These are phyloP conservation scores for Coemansia sp. DNA, from an alignment of 192 early-diverging fungal genomes.

Conservation along the genomic window DNA sequence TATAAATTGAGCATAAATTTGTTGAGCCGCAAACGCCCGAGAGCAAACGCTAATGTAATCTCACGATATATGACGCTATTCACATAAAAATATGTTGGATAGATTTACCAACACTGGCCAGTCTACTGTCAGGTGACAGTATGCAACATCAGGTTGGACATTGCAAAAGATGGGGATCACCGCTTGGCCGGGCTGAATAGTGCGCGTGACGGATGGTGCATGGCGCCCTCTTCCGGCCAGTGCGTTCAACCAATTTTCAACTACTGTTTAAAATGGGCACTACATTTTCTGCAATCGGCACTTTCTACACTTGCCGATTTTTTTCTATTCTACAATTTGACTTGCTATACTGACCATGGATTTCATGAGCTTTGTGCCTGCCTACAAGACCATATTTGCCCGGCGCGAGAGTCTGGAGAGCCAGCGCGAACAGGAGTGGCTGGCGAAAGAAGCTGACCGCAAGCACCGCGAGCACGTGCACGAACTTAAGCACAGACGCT, in stretches of 20 bases:
- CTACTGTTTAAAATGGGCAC: no score
- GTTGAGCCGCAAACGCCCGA: no score
- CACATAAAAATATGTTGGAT: no score
- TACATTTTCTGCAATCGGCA: background rate
- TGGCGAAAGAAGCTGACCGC: constrained; percentile 12
- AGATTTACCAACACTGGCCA: no score
- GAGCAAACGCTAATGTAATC: no score
- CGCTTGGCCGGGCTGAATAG: background rate
- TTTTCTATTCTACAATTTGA: background rate
- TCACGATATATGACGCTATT: no score
- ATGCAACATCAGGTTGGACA: background rate
- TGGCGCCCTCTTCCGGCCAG: background rate
- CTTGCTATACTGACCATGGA: background rate
- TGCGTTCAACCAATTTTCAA: background rate
- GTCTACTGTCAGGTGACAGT: no score
- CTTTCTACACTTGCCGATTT: background rate
- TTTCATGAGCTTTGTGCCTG: constrained; percentile 12
- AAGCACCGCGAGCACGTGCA: constrained; percentile 15
- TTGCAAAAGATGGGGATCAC: background rate
- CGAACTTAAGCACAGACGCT: constrained; percentile 7
- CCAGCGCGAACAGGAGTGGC: constrained; percentile 11
- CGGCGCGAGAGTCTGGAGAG: constrained; percentile 2
- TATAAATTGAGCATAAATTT: no score
- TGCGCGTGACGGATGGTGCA: background rate
- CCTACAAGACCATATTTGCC: constrained; percentile 11